Evolutionary conservation across 331 rosid genomes (phyloP).

Genomic region (Stylosanthes scabra): DNA sequence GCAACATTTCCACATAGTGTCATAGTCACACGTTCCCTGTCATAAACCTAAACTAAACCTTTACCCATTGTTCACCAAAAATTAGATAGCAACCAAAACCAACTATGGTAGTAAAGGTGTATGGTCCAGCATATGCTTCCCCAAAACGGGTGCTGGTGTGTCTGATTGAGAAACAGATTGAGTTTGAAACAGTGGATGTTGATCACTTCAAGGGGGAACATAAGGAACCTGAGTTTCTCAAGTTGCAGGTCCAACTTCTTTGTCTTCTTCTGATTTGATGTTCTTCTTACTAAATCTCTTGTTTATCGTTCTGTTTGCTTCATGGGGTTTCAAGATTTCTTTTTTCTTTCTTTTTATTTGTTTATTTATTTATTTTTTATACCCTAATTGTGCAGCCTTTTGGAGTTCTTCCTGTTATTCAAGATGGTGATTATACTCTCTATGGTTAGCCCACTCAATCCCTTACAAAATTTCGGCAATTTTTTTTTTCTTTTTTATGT

Average conservation of each 20-base stretch:
- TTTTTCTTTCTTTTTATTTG: background rate
- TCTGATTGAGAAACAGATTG: slow-evolving; percentile 47
- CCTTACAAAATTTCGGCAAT: too few species aligned
- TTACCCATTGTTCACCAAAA: too few species aligned
- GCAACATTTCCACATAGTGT: too few species aligned
- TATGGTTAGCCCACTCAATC: slow-evolving; percentile 48
- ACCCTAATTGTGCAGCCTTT: too few species aligned
- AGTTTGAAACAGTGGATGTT: slow-evolving; percentile 41
- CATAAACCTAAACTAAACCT: too few species aligned
- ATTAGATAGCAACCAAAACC: too few species aligned
- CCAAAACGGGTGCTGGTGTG: slow-evolving; percentile 46
- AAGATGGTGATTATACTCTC: slow-evolving; percentile 60
- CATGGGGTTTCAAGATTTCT: background rate
- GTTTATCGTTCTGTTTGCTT: background rate
- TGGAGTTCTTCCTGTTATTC: slow-evolving; percentile 56
- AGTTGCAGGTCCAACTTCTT: slow-evolving; percentile 44
- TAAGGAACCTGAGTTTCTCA: slow-evolving; percentile 44
- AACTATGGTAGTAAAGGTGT: slow-evolving; percentile 50
- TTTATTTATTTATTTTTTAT: too few species aligned
- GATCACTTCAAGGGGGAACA: too few species aligned
- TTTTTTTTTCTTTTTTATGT: too few species aligned
- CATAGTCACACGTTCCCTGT: too few species aligned
- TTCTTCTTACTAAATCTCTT: background rate
- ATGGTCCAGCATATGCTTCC: slow-evolving; percentile 42
- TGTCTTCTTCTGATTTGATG: background rate